phyloP scores from a whole-genome alignment of 2,329 filamentous ascomycete species.

The Colletotrichum viniferum region DNA sequence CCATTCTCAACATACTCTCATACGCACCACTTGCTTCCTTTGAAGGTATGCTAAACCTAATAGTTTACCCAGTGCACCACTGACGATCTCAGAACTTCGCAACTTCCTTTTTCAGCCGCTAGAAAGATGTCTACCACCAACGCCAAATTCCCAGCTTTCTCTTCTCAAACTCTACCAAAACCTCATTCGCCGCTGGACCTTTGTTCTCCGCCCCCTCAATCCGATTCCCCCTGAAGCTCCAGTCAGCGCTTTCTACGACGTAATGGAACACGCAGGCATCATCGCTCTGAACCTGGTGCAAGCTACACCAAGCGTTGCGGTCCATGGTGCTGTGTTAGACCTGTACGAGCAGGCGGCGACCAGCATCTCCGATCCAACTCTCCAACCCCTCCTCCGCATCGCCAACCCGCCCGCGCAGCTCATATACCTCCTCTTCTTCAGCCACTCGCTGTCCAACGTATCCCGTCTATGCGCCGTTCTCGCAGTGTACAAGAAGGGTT shows the following conservation, averaged over 20 bases:
- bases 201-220: conserved; percentile 45
- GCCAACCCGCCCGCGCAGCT: conserved; percentile 70
- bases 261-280: conserved; percentile 55
- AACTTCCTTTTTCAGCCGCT: conserved; percentile 52
- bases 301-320: conserved; percentile 44
- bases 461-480: conserved; percentile 74
- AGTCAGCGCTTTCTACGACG: conserved; percentile 37
- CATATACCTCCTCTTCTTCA: conserved; percentile 75
- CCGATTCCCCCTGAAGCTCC: conserved; percentile 39
- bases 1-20: conserved; percentile 63
- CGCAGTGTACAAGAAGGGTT: conserved; percentile 74
- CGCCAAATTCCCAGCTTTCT: conserved; percentile 55
- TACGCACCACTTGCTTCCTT: conserved; percentile 61
- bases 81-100: conserved; percentile 50
- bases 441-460: conserved; percentile 63
- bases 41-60: conserved; percentile 44
- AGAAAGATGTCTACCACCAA: conserved; percentile 38
- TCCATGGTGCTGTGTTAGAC: conserved; percentile 64
- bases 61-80: conserved; percentile 23
- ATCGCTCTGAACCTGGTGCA: conserved; percentile 67
- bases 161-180: conserved; percentile 71
- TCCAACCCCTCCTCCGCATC: conserved; percentile 64
- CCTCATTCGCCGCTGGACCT: conserved; percentile 66
- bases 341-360: conserved; percentile 70
- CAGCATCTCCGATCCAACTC: conserved; percentile 55